phyloP scores from a whole-genome alignment of 208 protist species.

The Lotmaria passim region DNA sequence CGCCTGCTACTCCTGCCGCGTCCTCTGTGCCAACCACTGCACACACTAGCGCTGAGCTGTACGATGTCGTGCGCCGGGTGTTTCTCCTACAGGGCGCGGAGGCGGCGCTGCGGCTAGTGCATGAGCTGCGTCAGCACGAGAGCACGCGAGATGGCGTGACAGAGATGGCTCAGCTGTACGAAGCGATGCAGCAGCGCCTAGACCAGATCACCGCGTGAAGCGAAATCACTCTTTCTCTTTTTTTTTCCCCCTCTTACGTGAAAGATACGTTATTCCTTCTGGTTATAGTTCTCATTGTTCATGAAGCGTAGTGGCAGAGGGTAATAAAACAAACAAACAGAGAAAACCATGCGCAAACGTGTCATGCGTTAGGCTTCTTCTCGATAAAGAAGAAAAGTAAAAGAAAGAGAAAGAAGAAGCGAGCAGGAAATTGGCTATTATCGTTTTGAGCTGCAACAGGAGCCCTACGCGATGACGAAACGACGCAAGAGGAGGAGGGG shows the following conservation, averaged over 20 bases:
- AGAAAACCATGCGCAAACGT: too few species aligned
- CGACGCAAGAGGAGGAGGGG: too few species aligned
- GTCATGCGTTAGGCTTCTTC: too few species aligned
- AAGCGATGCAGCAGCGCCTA: slow-evolving; percentile 32
- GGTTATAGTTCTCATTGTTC: too few species aligned
- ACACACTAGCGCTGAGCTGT: slow-evolving; percentile 31
- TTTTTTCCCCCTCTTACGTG: not conserved
- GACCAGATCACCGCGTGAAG: not conserved
- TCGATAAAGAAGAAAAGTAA: too few species aligned
- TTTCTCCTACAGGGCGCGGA: slow-evolving; percentile 31
- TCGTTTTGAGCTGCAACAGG: too few species aligned
- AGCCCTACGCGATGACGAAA: too few species aligned
- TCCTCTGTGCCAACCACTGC: not conserved
- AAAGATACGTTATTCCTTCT: too few species aligned
- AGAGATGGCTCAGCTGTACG: slow-evolving; percentile 29
- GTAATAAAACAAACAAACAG: too few species aligned
- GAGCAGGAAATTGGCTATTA: too few species aligned
- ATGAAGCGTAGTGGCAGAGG: too few species aligned
- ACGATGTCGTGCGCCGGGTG: slow-evolving; percentile 29
- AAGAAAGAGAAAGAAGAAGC: too few species aligned
- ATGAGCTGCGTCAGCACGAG: slow-evolving; percentile 24
- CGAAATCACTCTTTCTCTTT: not conserved
- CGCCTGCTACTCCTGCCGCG: not conserved
- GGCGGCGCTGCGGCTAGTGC: slow-evolving; percentile 21
- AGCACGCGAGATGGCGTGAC: slow-evolving; percentile 19